Conservation (phyloP, 306 rosid species). For the Castanea sativa region DNA sequence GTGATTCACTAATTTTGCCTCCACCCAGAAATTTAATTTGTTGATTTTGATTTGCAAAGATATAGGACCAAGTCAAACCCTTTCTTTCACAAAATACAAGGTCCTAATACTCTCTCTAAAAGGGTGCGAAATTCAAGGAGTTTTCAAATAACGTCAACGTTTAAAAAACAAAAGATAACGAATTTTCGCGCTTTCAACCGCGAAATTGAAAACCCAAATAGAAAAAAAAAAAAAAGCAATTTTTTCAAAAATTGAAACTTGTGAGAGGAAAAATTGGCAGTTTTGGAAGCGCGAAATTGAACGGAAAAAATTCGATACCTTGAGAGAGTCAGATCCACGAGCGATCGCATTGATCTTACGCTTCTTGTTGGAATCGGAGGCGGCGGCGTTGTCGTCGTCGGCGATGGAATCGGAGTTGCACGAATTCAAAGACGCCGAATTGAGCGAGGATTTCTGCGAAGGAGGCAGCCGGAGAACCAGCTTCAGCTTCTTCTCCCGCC, state of each 20-base stretch:
- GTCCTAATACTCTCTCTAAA: slow-evolving; percentile 7
- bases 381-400: slow-evolving; percentile 35
- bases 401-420: slow-evolving; percentile 45
- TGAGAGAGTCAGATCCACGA: slow-evolving; percentile 47
- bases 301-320: slow-evolving; percentile 31
- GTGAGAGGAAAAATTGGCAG: neutral
- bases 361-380: slow-evolving; percentile 34
- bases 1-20: neutral
- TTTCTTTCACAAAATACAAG: slow-evolving; percentile 10
- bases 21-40: neutral
- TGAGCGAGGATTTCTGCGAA: slow-evolving; percentile 40
- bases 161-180: slow-evolving; percentile 12
- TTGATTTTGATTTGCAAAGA: slow-evolving; percentile 7
- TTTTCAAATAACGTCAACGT: slow-evolving; percentile 40
- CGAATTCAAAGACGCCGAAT: slow-evolving; percentile 46
- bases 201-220: slow-evolving; percentile 15
- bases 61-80: slow-evolving; percentile 37
- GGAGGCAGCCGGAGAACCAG: slow-evolving; percentile 54
- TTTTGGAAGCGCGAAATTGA: neutral
- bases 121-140: slow-evolving; percentile 59
- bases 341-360: slow-evolving; percentile 44
- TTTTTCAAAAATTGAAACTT: neutral
- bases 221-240: neutral
- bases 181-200: slow-evolving; percentile 22
- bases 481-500: slow-evolving; percentile 61